These are phyloP conservation scores for Ramichloridium luteum DNA, from an alignment of 2,329 filamentous ascomycete genomes.

Conservation along the genomic window DNA sequence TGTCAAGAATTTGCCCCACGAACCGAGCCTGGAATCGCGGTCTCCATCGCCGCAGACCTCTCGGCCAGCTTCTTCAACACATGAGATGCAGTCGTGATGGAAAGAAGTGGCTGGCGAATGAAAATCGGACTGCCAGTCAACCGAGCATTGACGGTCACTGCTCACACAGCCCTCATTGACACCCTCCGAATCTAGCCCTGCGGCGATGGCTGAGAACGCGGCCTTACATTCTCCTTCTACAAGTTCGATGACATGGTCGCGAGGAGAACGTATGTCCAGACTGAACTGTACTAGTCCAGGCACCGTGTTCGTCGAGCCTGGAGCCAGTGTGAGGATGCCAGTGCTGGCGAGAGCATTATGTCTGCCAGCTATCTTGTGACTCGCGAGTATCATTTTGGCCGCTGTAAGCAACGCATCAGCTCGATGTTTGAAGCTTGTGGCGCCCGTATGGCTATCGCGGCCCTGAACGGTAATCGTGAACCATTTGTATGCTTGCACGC, in stretches of 20 bases:
- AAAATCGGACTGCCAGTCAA: conserved; percentile 51
- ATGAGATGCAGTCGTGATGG: conserved; percentile 53
- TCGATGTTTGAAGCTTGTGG: conserved; percentile 54
- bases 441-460: conserved; percentile 61
- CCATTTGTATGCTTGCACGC: conserved; percentile 67
- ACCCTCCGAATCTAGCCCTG: conserved; percentile 41
- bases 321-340: conserved; percentile 54
- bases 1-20: conserved; percentile 39
- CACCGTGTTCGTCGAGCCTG: conserved; percentile 62
- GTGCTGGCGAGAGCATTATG: conserved; percentile 54
- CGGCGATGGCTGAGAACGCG: conserved; percentile 49
- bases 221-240: conserved; percentile 44
- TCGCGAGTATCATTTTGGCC: conserved; percentile 53
- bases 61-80: conserved; percentile 48
- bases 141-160: conserved; percentile 29
- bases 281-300: conserved; percentile 55
- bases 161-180: conserved; percentile 34
- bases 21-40: conserved; percentile 21
- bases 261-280: conserved; percentile 52
- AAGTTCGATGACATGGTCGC: conserved; percentile 44
- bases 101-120: conserved; percentile 52
- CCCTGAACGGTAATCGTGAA: conserved; percentile 55
- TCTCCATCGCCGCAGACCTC: conserved; percentile 41
- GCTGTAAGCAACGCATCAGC: conserved; percentile 58
- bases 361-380: conserved; percentile 49